Evolutionary conservation across 768 basidiomycete species (phyloP).

Genomic region (Lyophyllum decastes): DNA sequence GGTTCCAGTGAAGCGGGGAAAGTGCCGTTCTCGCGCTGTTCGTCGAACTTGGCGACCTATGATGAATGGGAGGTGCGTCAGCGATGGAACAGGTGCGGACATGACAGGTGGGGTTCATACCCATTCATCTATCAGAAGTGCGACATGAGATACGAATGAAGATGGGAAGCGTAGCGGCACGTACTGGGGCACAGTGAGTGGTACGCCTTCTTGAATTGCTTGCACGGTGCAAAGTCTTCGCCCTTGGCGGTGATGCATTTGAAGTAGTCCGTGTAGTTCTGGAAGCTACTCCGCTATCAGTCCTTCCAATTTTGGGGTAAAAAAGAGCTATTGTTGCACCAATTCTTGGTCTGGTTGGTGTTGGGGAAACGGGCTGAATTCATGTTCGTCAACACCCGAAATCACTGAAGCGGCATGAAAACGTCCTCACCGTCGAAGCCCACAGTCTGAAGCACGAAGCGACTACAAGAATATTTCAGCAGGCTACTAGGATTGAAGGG

Average conservation of each 20-base stretch:
- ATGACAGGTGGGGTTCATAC: slow-evolving; percentile 39
- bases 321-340: slow-evolving; percentile 39
- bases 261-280: slow-evolving; percentile 99
- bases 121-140: slow-evolving; percentile 76
- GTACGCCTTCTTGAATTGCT: slow-evolving; percentile 96
- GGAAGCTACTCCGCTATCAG: slow-evolving; percentile 57
- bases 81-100: neutral
- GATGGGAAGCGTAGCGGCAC: slow-evolving; percentile 33
- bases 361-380: slow-evolving; percentile 82
- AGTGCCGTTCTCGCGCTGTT: slow-evolving; percentile 89
- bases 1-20: slow-evolving; percentile 91
- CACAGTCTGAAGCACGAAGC: slow-evolving; percentile 91
- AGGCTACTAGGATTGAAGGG: neutral
- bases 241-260: slow-evolving; percentile 97
- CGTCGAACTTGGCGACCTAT: slow-evolving; percentile 88
- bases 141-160: slow-evolving; percentile 7
- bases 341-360: slow-evolving; percentile 95
- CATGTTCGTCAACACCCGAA: slow-evolving; percentile 5
- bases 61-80: slow-evolving; percentile 12
- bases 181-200: slow-evolving; percentile 96
- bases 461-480: slow-evolving; percentile 45
- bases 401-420: neutral
- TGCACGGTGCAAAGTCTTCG: slow-evolving; percentile 97
- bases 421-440: slow-evolving; percentile 79
- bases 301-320: neutral